Evolutionary conservation across 1,139 yeast species (phyloP), one percentile per base, ranked within the genome.

Genomic region (Debaryomyces udenii): DNA sequence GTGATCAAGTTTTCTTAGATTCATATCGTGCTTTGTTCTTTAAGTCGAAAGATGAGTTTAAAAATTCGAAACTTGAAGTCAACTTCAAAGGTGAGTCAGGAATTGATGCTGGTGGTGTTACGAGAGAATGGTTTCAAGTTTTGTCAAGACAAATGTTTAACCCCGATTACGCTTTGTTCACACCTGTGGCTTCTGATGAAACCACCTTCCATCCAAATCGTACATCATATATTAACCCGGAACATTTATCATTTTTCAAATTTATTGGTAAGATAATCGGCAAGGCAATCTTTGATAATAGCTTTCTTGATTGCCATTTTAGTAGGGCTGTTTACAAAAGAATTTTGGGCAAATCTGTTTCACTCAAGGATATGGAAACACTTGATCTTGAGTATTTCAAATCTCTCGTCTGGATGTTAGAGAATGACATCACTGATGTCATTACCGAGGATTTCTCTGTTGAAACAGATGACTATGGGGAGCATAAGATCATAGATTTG

Each of bases 31-130:
- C 94, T 0, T 66, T 93, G 37, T 89, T 89, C 57, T 90, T 86
- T 73, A 90, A 89, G 55, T 69, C 87, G 1, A 79, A 81, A 27
- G 87, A 83, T 10, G 95, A 87, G 46, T 81, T 91, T 58, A 80
- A 83, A 53, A 76, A 80, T 40, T 78, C 93, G 3, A 83, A 85
- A 48, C 69, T 93, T 51, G 93, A 86, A 41, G 82, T 94, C 33
- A 78, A 77, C 24, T 94, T 94, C 68, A 85, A 83, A 52, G 96
- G 96, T 3, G 99, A 94, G 61, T 86, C 87, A 44, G 99, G 99
- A 51, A 88, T 93, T 38, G 99, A 94, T 72, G 99, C 97, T 2
- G 99, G 99, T 52, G 99, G 99, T 39, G 85, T 94, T 16, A 89
- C 97, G 0, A 75, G 99, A 56, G 99, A 94, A 62, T 94, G 99